Percentiles rank a stretch among this genome's conserved stretches.
Evolutionary conservation across 768 basidiomycete genomes (phyloP).

Genomic region (Tricholoma hemisulphureum): DNA sequence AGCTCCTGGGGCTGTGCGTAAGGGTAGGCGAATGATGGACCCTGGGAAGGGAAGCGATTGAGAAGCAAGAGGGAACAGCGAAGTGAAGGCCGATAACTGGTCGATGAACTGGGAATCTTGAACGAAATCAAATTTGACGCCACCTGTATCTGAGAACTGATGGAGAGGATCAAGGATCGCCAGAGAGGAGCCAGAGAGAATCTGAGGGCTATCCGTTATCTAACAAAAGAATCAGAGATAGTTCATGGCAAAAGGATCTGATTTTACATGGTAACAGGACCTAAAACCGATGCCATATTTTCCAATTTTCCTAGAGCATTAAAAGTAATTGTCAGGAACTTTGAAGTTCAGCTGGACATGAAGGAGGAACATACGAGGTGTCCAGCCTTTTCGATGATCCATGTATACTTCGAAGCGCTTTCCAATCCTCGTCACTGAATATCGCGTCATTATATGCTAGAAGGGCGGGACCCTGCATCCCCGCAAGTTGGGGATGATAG

Average conservation of each 20-base stretch:
- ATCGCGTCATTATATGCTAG: constrained; percentile 46
- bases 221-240: constrained; percentile 12
- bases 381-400: constrained; percentile 47
- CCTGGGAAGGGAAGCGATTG: constrained; percentile 30
- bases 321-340: constrained; percentile 1
- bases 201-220: constrained; percentile 51
- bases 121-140: constrained; percentile 30
- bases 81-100: constrained; percentile 31
- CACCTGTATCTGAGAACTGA: constrained; percentile 28
- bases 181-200: constrained; percentile 40
- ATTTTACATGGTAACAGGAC: constrained; percentile 46
- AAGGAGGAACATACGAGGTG: constrained; percentile 32
- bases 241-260: background rate
- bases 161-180: constrained; percentile 45
- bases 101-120: constrained; percentile 19
- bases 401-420: constrained; percentile 40
- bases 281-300: constrained; percentile 54
- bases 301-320: constrained; percentile 44
- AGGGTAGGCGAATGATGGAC: constrained; percentile 47
- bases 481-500: constrained; percentile 26
- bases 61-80: constrained; percentile 19
- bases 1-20: constrained; percentile 33
- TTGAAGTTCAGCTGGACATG: background rate
- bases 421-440: constrained; percentile 44
- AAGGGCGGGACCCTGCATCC: constrained; percentile 44